A percentile compares a stretch with the other conserved stretches of the same genome.
Conservation (phyloP, 73 alveolate species). For the Symbiodinium pilosum region DNA sequence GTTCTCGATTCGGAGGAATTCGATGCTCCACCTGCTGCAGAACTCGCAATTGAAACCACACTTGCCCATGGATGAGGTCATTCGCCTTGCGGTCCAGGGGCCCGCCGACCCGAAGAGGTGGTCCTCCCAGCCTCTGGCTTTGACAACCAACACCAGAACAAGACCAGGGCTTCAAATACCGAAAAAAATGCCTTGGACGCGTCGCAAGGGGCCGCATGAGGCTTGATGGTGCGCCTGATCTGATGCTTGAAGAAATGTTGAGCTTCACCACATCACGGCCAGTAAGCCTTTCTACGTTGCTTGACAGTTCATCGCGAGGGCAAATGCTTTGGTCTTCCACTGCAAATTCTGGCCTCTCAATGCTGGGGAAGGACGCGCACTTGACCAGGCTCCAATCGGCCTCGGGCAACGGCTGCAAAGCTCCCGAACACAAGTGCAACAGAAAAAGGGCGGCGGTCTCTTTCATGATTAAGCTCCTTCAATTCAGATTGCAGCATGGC, state of each 20-base stretch:
- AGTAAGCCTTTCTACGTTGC: too few relatives aligned
- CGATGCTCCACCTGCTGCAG: too few relatives aligned
- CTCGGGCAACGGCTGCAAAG: not conserved
- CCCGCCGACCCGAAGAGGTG: not conserved
- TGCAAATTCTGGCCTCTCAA: not conserved
- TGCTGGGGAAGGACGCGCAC: not conserved
- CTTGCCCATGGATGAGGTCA: too few relatives aligned
- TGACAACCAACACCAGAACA: not conserved
- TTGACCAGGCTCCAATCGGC: constrained; percentile 9
- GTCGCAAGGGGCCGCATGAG: not conserved
- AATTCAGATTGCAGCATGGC: too few relatives aligned
- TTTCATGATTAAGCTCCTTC: too few relatives aligned
- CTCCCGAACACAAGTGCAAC: too few relatives aligned
- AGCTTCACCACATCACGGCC: too few relatives aligned
- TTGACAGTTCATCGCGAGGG: not conserved
- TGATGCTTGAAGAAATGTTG: not conserved
- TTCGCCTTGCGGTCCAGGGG: not conserved
- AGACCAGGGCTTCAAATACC: not conserved
- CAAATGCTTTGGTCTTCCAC: too few relatives aligned
- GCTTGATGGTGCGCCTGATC: not conserved
- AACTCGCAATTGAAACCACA: too few relatives aligned
- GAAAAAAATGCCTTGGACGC: not conserved
- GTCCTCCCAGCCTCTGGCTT: not conserved
- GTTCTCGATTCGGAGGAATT: too few relatives aligned
- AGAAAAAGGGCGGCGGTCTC: too few relatives aligned